A percentile compares a stretch with the other conserved stretches of the same genome.
phyloP scores from a whole-genome alignment of 768 basidiomycete genomes.

The Podaxis carcinomalis region DNA sequence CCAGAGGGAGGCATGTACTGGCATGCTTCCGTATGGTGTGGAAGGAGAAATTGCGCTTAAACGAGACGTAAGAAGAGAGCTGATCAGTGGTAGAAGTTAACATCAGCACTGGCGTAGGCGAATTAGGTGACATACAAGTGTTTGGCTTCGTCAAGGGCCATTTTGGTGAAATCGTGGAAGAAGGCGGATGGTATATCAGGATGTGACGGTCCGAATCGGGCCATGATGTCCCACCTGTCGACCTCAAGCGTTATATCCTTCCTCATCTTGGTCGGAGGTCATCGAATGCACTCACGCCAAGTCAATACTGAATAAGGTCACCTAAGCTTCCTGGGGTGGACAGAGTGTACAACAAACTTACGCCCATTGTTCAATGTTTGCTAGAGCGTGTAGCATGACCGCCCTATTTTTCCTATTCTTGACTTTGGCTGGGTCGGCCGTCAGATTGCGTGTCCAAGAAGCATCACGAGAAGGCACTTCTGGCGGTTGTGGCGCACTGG shows the following conservation, averaged over 20 bases:
- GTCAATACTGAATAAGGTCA: conserved; percentile 47
- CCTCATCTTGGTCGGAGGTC: no score
- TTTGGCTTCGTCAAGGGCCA: conserved; percentile 84
- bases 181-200: conserved; percentile 65
- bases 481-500: conserved; percentile 49
- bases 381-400: conserved; percentile 76
- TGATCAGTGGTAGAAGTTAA: conserved; percentile 13
- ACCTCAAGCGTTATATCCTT: not conserved
- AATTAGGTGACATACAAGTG: conserved; percentile 47
- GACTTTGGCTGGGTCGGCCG: conserved; percentile 55
- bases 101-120: not conserved
- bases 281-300: conserved; percentile 48
- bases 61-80: conserved; percentile 56
- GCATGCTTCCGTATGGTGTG: conserved; percentile 68
- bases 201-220: conserved; percentile 61
- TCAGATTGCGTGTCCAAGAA: conserved; percentile 38
- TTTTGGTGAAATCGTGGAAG: conserved; percentile 78
- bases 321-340: not conserved
- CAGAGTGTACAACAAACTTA: conserved; percentile 33
- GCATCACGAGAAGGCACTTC: conserved; percentile 63
- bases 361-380: conserved; percentile 90
- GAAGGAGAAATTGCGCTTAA: conserved; percentile 57
- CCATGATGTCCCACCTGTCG: conserved; percentile 78
- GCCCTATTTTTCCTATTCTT: conserved; percentile 59
- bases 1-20: conserved; percentile 79